Percentiles rank a stretch among this genome's conserved stretches.
Evolutionary conservation across 495 filamentous ascomycete genomes (phyloP).

Genomic region (Niebla homalea): DNA sequence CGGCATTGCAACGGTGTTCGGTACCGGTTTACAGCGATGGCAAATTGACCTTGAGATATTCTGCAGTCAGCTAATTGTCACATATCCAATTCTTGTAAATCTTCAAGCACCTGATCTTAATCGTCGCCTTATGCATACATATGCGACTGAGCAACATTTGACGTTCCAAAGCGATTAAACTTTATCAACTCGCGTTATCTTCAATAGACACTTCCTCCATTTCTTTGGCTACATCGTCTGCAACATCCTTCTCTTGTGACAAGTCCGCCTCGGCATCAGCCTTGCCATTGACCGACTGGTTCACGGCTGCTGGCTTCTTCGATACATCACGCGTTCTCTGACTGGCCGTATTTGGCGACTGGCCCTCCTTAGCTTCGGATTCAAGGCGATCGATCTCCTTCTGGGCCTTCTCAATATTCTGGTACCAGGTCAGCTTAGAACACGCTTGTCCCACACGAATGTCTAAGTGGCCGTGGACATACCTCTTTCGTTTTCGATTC

Average conservation of each 20-base stretch:
- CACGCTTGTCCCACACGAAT: background rate
- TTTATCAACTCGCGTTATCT: constrained; percentile 20
- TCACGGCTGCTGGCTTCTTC: constrained; percentile 39
- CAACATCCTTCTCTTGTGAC: constrained; percentile 45
- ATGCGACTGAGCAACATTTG: too few relatives aligned
- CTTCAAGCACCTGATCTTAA: background rate
- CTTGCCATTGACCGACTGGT: constrained; percentile 38
- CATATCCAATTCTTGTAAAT: background rate
- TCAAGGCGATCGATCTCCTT: constrained; percentile 55
- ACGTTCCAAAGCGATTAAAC: too few relatives aligned
- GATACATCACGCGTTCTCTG: constrained; percentile 25
- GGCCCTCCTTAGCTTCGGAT: constrained; percentile 36
- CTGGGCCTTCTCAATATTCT: constrained; percentile 63
- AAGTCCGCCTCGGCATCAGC: constrained; percentile 40
- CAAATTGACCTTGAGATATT: background rate
- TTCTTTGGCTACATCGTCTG: constrained; percentile 42
- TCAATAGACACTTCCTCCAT: constrained; percentile 46
- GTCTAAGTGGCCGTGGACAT: constrained; percentile 20
- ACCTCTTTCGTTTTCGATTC: constrained; percentile 84
- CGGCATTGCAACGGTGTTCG: background rate
- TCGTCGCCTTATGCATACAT: too few relatives aligned
- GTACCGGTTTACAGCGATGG: background rate
- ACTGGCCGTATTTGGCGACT: constrained; percentile 20
- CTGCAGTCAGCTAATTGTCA: background rate
- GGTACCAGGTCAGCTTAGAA: constrained; percentile 14